Evolutionary conservation across 768 basidiomycete genomes (phyloP), one percentile per base, ranked within the genome.

Genomic region (Candolleomyces eurysporus): DNA sequence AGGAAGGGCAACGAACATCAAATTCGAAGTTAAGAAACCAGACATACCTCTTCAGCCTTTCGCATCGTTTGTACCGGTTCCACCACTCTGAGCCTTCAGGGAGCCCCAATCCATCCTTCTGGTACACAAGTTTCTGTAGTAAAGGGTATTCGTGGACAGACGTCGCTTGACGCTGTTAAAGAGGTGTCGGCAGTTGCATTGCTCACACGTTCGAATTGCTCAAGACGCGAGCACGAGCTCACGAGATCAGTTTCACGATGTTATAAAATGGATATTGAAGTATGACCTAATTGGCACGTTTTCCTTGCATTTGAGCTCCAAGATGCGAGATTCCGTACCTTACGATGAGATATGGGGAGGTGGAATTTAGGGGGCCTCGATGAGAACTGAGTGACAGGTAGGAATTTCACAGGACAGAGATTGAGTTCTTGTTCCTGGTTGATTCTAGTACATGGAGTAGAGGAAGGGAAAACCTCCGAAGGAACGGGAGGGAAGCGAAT

Each of bases 151-250:
- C 22, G 55, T 54, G 14, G 36, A 52, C 19, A 46, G 54, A 31
- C 60, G 22, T 40, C 43, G 16, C 50, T 61, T 61, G 45, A 61
- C 60, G 46, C 60, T 61, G 17, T 49, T 21, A 9, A 54, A 56
- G 53, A 61, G 45, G 36, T 61, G 60, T 5, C 53, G 52, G 36
- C 32, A 61, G 21, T 16, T 26, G 32, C 54, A 61, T 53, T 6
- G 43, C n/a, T 31, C 48, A 48, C 14, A 61, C 32, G 42, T 52
- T 36, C n/a, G 46, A 32, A 26, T 57, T 55, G 2, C 5, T 31
- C 31, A 43, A 42, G n/a, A 61, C 53, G 19, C 48, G 55, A 1
- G 13, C 22, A 36, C 60, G 55, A 10, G 52, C 40, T 49, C 22
- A 61, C 54, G 40, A 61, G 17, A 42, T 61, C 60, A 4, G 8